Evolutionary conservation across 2,329 filamentous ascomycete species (phyloP).

Genomic region (Phialophora verrucosa): DNA sequence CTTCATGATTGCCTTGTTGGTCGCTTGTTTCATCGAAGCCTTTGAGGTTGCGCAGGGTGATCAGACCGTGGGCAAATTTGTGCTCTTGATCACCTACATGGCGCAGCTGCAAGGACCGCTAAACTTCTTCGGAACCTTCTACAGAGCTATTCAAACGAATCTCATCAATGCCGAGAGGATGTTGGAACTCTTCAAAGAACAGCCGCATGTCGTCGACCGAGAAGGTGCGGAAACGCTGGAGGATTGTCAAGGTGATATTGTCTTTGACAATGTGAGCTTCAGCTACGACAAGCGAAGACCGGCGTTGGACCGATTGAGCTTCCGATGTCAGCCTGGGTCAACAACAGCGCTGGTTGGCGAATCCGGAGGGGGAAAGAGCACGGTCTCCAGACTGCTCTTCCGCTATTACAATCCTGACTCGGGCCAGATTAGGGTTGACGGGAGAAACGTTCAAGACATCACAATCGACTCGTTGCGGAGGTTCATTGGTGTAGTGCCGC

Average conservation of each 20-base stretch:
- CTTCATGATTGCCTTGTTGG: constrained; percentile 76
- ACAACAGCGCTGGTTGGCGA: constrained; percentile 96
- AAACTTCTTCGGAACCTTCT: constrained; percentile 93
- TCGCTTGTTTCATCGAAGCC: constrained; percentile 74
- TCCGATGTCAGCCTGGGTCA: constrained; percentile 85
- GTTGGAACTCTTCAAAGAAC: constrained; percentile 93
- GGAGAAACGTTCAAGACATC: constrained; percentile 78
- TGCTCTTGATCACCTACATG: constrained; percentile 75
- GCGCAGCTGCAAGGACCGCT: constrained; percentile 79
- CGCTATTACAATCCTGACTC: constrained; percentile 88
- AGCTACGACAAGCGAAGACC: constrained; percentile 86
- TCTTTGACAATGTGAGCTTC: constrained; percentile 88
- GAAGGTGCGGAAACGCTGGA: constrained; percentile 67
- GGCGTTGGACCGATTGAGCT: constrained; percentile 80
- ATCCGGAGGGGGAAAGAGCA: constrained; percentile 96
- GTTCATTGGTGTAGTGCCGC: constrained; percentile 93
- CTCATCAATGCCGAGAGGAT: constrained; percentile 98
- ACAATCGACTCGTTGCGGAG: constrained; percentile 92
- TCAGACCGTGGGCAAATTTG: constrained; percentile 72
- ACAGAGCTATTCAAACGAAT: constrained; percentile 91
- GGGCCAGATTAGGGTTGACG: constrained; percentile 84
- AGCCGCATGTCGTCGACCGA: constrained; percentile 85
- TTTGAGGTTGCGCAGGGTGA: constrained; percentile 75
- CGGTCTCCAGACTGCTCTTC: constrained; percentile 92
- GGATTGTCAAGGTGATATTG: constrained; percentile 78